Evolutionary conservation across 2,329 filamentous ascomycete species (phyloP), one percentile per base, ranked within the genome.

Genomic region (Proliferodiscus dingleyae): DNA sequence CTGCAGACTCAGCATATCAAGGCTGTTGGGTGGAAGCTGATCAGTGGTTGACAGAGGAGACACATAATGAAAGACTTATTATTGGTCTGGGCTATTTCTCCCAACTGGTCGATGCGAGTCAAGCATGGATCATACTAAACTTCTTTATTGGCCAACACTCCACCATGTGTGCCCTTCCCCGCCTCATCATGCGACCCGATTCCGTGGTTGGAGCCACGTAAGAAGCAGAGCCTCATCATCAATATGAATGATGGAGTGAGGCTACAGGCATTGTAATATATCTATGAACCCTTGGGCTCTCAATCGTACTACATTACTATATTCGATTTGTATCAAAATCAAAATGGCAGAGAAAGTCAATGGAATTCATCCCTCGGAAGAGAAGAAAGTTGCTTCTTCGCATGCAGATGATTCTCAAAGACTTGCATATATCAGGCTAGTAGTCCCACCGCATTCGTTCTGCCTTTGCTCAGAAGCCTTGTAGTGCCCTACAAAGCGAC

Each of bases 401-500:
- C 3, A 6, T 9, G 16, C 15, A 8, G 32, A 34, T 16, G 32
- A 34, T 34, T 16, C 15, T 10, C 32, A 34, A 16, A 15, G 32
- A 34, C 5, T 16, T 16, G 32, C 32, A 18, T 34, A 34, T 19
- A 34, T 34, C 32, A 34, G 29, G 29, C 11, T 30, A 34, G 32
- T 34, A 18, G 3, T 19, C 4, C 15, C 15, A 16, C 19, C 16
- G 10, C 13, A 19, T 18, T 18, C 32, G 11, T 40, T 15, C 40
- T 15, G 16, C 6, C 10, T n/a, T 13, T 5, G 33, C 30, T 36
- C 15, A 34, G n/a, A 19, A n/a, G 32, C 37, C 15, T 19, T 34
- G 26, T 15, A 46, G 44, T 28, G 36, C 45, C 15, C 15, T 47
- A 26, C 45, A 47, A 13, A 47, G 45, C 36, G 16, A 38, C 26